Conservation (phyloP, 345 rosid genomes). For the Laguncularia racemosa region DNA sequence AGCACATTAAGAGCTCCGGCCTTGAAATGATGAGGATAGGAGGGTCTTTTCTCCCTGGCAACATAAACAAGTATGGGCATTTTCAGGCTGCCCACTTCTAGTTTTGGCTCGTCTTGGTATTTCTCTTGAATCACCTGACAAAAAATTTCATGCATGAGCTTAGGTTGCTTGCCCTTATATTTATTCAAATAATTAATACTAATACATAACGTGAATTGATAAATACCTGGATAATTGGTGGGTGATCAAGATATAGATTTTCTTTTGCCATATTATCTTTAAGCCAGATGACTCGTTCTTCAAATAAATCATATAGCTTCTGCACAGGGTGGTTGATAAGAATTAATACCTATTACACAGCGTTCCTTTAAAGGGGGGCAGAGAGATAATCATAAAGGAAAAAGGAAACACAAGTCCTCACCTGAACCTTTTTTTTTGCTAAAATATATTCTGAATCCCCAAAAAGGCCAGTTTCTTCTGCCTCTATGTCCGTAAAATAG, state of each 20-base stretch:
- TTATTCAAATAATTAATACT: too few relatives aligned
- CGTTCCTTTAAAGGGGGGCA: too few relatives aligned
- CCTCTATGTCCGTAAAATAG: conserved; percentile 12
- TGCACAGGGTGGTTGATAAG: not conserved
- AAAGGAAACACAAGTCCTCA: not conserved
- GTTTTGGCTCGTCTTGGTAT: conserved; percentile 13
- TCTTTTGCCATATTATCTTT: too few relatives aligned
- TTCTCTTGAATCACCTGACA: conserved; percentile 16
- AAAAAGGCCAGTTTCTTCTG: conserved; percentile 6
- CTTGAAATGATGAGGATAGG: conserved; percentile 36
- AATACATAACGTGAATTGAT: too few relatives aligned
- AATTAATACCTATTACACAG: not conserved
- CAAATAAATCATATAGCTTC: conserved; percentile 2
- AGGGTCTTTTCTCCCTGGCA: conserved; percentile 42
- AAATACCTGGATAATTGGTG: too few relatives aligned
- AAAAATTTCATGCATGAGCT: not conserved
- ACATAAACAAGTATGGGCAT: conserved; percentile 36
- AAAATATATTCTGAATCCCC: conserved; percentile 12
- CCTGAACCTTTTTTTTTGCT: not conserved
- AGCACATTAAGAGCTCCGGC: conserved; percentile 49
- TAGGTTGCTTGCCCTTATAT: too few relatives aligned
- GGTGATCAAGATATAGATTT: too few relatives aligned
- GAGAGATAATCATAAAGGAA: too few relatives aligned
- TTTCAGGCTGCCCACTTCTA: conserved; percentile 5
- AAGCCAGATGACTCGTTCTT: too few relatives aligned